Evolutionary conservation across 495 filamentous ascomycete species (phyloP), one percentile per base, ranked within the genome.

Genomic region (Tuber calosporum): DNA sequence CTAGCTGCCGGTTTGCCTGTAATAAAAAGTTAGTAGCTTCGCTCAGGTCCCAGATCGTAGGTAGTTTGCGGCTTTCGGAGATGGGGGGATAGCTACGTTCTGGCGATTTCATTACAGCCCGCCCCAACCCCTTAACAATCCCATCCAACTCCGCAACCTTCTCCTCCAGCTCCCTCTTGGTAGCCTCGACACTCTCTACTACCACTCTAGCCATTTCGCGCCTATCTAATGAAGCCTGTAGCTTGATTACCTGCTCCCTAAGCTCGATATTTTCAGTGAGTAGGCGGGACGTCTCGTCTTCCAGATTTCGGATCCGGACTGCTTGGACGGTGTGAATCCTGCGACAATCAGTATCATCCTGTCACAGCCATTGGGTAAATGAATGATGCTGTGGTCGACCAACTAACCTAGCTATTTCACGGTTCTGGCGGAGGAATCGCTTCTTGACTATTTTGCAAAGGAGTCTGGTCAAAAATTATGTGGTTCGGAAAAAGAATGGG

Each of bases 251-350:
- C 76, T 94, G 89, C 74, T 92, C 89, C 69, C 92, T 89, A 0
- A 99, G 87, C 0, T 90, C 87, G 37, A 97, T 88, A 82, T 98
- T 98, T 77, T 99, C 96, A 26, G 89, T 88, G 72, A 97, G 85
- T 17, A 98, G 84, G 40, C 91, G 89, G 22, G 92, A 91, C 43
- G 88, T 88, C 83, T 99, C 94, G 71, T 89, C 89, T 82, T 98
- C 93, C 48, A 98, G 87, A 69, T 84, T 89, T 72, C 93, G 92
- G 77, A 99, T 97, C 74, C 92, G 91, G 43, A 94, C 85, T 26
- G 93, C 94, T 82, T 97, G 96, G 74, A 89, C 89, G 3, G 96
- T 96, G 84, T 99, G 98, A 75, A 89, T 88, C 80, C 91, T 87
- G 72, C 66, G 36, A 37, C 34, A 42, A 26, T 72, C 7, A 74